Evolutionary conservation across 768 basidiomycete species (phyloP).

Genomic region (Termitomyces bulborhizus): DNA sequence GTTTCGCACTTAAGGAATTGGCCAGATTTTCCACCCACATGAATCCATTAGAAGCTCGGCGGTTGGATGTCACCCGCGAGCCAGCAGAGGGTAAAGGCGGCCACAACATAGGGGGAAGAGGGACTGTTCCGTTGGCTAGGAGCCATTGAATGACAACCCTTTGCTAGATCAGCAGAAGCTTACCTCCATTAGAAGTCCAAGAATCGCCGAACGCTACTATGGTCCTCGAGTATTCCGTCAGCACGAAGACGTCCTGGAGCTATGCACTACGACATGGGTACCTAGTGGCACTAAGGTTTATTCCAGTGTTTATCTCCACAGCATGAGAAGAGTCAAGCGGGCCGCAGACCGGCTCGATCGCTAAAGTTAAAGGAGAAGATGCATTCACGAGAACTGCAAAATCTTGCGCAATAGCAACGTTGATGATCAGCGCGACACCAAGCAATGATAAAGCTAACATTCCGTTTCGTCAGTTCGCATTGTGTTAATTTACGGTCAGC

Average conservation of each 20-base stretch:
- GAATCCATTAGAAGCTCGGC: conserved; percentile 25
- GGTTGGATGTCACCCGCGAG: conserved; percentile 19
- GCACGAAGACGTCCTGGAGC: not conserved
- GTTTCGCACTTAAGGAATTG: conserved; percentile 22
- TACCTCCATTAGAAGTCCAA: conserved; percentile 3
- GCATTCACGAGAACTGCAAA: not conserved
- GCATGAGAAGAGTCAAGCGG: not conserved
- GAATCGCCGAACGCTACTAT: conserved; percentile 2
- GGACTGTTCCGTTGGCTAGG: conserved; percentile 25
- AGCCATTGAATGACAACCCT: not conserved
- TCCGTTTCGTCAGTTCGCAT: not conserved
- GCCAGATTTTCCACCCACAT: conserved; percentile 26
- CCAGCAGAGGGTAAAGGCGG: conserved; percentile 27
- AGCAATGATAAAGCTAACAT: not conserved
- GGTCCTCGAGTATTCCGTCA: not conserved
- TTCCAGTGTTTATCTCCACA: not conserved
- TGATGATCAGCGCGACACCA: not conserved
- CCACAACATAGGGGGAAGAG: conserved; percentile 24
- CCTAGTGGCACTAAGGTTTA: not conserved
- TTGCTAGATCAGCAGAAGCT: not conserved
- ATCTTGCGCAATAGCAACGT: not conserved
- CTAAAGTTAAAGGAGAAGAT: not conserved
- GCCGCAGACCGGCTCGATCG: not conserved
- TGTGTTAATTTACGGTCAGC: not conserved
- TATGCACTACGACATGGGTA: not conserved